Percentiles rank a stretch among this genome's conserved stretches.
phyloP scores from a whole-genome alignment of 345 rosid species.

The Pistacia vera region DNA sequence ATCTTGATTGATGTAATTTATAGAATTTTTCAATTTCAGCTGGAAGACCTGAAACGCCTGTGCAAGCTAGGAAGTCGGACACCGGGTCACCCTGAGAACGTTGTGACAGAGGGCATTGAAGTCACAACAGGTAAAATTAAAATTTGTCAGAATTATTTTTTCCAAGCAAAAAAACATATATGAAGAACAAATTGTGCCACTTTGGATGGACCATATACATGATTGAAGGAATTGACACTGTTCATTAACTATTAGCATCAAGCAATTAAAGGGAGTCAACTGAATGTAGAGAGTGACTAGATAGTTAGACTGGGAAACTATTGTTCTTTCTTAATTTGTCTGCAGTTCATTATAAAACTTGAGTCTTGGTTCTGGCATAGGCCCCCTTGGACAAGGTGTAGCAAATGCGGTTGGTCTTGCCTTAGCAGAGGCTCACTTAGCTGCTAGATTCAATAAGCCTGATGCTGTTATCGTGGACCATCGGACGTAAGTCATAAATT shows the following conservation, averaged over 20 bases:
- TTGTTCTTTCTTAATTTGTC: background rate
- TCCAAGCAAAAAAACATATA: background rate
- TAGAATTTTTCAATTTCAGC: slow-evolving; percentile 2
- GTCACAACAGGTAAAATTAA: slow-evolving; percentile 33
- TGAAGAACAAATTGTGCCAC: background rate
- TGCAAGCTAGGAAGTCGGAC: slow-evolving; percentile 41
- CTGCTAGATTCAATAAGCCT: slow-evolving; percentile 43
- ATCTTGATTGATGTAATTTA: background rate
- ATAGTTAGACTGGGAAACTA: background rate
- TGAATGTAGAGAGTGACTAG: background rate
- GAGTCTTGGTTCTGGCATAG: slow-evolving; percentile 11
- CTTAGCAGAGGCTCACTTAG: slow-evolving; percentile 44
- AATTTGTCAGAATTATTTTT: background rate
- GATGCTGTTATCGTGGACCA: slow-evolving; percentile 38
- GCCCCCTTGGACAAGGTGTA: slow-evolving; percentile 48
- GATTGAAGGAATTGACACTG: no score
- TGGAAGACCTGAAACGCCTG: slow-evolving; percentile 32
- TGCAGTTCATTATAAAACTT: background rate
- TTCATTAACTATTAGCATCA: no score
- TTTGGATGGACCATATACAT: background rate
- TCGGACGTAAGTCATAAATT: slow-evolving; percentile 20
- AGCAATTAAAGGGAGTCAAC: no score
- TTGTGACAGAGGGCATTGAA: slow-evolving; percentile 42
- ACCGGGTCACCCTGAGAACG: slow-evolving; percentile 46
- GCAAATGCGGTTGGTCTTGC: slow-evolving; percentile 49